Conservation (phyloP, 2,329 filamentous ascomycete species). For the Neopestalotiopsis rosae region DNA sequence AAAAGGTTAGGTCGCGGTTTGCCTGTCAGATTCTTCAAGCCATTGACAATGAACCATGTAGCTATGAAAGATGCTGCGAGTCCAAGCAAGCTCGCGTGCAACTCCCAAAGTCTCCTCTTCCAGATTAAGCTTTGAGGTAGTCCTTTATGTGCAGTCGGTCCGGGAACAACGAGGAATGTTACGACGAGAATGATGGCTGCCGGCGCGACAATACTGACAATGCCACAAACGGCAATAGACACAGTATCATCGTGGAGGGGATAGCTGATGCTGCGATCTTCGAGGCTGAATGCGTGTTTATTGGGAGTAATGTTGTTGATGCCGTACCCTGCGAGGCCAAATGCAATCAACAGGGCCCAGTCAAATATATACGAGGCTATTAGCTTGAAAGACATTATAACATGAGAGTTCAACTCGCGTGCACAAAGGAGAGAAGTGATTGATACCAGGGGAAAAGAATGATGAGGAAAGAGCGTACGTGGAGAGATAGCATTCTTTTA, state of each 20-base stretch:
- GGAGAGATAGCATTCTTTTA: background rate
- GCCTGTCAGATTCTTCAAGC: background rate
- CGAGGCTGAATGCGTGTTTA: constrained; percentile 1
- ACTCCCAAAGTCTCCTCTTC: constrained; percentile 5
- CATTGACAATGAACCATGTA: background rate
- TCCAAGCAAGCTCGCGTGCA: constrained; percentile 4
- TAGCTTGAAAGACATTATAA: background rate
- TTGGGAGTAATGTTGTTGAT: constrained; percentile 11
- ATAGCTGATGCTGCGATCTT: constrained; percentile 1
- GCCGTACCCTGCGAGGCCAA: background rate
- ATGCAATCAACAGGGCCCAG: background rate
- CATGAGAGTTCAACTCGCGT: background rate
- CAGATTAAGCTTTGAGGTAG: background rate
- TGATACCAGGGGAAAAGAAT: background rate
- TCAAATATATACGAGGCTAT: background rate
- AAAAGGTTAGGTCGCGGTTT: background rate
- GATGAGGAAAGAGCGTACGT: background rate
- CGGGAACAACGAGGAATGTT: constrained; percentile 1
- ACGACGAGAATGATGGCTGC: background rate
- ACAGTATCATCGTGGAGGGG: background rate
- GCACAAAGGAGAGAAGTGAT: background rate
- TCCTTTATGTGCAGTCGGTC: background rate
- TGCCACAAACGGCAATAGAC: background rate
- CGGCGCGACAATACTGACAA: background rate
- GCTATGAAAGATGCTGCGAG: background rate